Evolutionary conservation across 495 filamentous ascomycete species (phyloP), one percentile per base, ranked within the genome.

Genomic region (Lentithecium fluviatile): DNA sequence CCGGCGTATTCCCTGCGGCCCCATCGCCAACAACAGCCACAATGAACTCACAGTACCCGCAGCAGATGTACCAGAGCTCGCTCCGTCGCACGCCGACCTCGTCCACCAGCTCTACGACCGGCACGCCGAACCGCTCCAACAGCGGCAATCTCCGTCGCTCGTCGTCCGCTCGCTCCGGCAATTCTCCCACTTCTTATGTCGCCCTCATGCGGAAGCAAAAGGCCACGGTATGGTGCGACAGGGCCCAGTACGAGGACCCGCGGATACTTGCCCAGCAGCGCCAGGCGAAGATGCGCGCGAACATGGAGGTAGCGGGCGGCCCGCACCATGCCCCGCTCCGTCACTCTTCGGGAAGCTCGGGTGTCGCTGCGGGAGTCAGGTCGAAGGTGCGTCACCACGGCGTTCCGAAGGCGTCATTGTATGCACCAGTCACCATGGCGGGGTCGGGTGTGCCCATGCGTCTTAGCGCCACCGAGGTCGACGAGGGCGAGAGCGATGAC

Each of bases 141-240:
- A 67, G 64, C 40, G 65, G 65, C 46, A 37, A 45, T 68, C 83
- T 94, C 56, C 84, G 87, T 40, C 82, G 91, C 38, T 88, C 85
- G 2, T 83, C 82, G 13, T 94, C 88, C 50, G 84, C 85, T 29
- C 78, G 82, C 68, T 91, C 88, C 7, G 85, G 83, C 57, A 82
- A 81, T 42, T 79, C 79, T 7, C 81, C 88, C 6, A 79, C 84
- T 26, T 84, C 88, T 63, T 99, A 99, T 73, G 94, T 99, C 21
- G 93, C 94, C 13, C 78, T 97, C 10, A 87, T 99, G 78, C 83
- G 94, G 47, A 90, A 90, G 66, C 94, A 99, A 70, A 99, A 97
- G 70, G 94, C 90, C 26, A 99, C 94, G 0, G 94, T 99, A 7
- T 99, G 94, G 94, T 97, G 93, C 74, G 95, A 97, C 65, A 91